Conservation (phyloP, 176 grass and related monocot species). For the Metroxylon sagu region DNA sequence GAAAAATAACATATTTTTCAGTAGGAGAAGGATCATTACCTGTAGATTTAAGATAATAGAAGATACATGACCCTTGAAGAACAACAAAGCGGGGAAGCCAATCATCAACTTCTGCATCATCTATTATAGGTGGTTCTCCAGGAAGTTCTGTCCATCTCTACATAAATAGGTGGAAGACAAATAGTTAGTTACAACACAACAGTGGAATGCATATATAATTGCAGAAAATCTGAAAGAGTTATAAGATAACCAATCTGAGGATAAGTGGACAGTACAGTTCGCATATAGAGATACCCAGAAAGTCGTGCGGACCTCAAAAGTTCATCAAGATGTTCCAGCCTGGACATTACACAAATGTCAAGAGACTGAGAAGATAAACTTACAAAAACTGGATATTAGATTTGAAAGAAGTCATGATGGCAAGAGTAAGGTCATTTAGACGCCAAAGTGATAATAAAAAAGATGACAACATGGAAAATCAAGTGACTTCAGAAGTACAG, state of each 20-base stretch:
- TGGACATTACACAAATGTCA: constrained; percentile 7
- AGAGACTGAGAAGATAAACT: no score
- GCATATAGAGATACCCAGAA: constrained; percentile 78
- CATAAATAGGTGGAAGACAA: constrained; percentile 1
- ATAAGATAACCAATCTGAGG: not conserved
- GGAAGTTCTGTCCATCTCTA: constrained; percentile 88
- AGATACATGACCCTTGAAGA: constrained; percentile 76
- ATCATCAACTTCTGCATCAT: constrained; percentile 74
- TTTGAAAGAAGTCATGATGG: no score
- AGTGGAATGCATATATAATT: not conserved
- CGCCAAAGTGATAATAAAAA: no score
- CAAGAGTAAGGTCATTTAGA: no score
- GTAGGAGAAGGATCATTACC: constrained; percentile 27
- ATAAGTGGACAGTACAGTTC: constrained; percentile 48
- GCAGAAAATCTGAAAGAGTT: not conserved
- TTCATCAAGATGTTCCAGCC: constrained; percentile 81
- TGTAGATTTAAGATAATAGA: constrained; percentile 85
- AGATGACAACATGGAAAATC: no score
- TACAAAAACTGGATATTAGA: no score
- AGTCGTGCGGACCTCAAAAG: constrained; percentile 63
- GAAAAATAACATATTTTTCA: no score
- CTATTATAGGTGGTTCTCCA: constrained; percentile 91
- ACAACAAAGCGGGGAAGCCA: constrained; percentile 89
- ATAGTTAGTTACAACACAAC: constrained; percentile 4
- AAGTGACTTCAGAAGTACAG: no score